A percentile compares a stretch with the other conserved stretches of the same genome.
These are phyloP conservation scores for Avena atlantica DNA, from an alignment of 176 grass and related monocot species.

Conservation along the genomic window DNA sequence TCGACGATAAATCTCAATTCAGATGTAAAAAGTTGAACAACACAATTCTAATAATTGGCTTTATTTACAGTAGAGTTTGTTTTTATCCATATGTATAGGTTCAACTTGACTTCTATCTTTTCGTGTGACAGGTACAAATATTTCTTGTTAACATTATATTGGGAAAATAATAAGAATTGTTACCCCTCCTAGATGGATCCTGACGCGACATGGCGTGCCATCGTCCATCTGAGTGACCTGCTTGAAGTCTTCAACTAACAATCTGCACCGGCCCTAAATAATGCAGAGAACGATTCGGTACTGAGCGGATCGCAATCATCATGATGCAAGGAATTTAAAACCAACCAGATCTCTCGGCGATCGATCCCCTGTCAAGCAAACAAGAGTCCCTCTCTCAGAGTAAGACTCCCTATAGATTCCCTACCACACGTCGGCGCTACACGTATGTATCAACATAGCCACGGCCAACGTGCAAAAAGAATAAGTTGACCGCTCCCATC, in stretches of 20 bases:
- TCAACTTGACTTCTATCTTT: too few species aligned
- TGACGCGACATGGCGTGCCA: neutral
- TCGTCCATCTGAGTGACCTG: neutral
- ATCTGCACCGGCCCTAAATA: neutral
- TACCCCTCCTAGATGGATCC: neutral
- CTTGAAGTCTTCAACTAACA: neutral
- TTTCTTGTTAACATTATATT: too few species aligned
- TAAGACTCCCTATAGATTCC: neutral
- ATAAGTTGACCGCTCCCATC: slow-evolving; percentile 8
- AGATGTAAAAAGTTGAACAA: neutral
- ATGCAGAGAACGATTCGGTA: neutral
- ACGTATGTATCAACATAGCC: slow-evolving; percentile 23
- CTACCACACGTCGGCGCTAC: neutral
- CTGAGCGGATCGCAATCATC: neutral
- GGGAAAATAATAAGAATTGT: too few species aligned
- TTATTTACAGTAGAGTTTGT: neutral
- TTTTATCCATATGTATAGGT: too few species aligned
- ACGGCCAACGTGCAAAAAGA: neutral
- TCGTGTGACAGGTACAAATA: too few species aligned
- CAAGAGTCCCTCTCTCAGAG: neutral
- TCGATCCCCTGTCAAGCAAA: neutral
- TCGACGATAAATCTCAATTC: neutral
- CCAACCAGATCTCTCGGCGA: neutral
- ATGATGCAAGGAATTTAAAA: neutral
- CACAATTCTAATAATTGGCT: neutral